A percentile compares a stretch with the other conserved stretches of the same genome.
Evolutionary conservation across 2,329 filamentous ascomycete species (phyloP).

Genomic region (Aspergillus neotritici): DNA sequence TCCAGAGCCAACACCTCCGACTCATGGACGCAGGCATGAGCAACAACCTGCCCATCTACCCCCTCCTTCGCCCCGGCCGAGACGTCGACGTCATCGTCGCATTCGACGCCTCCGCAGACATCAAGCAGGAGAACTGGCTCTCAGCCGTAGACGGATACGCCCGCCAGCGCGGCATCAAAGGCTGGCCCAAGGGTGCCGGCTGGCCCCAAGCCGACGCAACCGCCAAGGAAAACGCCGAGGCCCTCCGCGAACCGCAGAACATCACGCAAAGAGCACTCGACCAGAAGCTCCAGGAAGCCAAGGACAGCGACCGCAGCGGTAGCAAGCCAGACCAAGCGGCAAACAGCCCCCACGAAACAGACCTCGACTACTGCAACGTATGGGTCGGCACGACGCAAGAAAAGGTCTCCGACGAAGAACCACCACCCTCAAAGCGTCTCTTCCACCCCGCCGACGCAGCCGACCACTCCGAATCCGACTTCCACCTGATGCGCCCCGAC

Average conservation of each 20-base stretch:
- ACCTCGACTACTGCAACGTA: constrained; percentile 85
- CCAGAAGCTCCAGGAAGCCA: constrained; percentile 57
- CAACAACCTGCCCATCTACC: constrained; percentile 95
- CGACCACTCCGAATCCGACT: constrained; percentile 58
- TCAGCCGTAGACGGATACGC: constrained; percentile 91
- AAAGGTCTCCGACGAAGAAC: constrained; percentile 52
- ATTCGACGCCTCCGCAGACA: constrained; percentile 91
- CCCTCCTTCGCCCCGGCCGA: constrained; percentile 78
- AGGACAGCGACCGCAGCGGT: constrained; percentile 31
- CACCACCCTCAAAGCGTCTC: constrained; percentile 48
- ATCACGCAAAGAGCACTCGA: constrained; percentile 56
- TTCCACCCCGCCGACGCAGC: constrained; percentile 39
- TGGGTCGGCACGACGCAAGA: constrained; percentile 88
- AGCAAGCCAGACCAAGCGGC: constrained; percentile 35
- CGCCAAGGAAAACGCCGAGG: constrained; percentile 54
- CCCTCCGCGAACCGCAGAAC: constrained; percentile 64
- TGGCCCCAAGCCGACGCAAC: constrained; percentile 68
- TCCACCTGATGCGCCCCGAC: constrained; percentile 65
- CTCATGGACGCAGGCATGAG: constrained; percentile 98
- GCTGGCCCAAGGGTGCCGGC: constrained; percentile 91
- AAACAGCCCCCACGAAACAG: constrained; percentile 41
- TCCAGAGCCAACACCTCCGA: constrained; percentile 64
- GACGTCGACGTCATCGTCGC: constrained; percentile 85
- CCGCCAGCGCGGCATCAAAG: constrained; percentile 79
- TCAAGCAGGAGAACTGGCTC: constrained; percentile 91